Percentiles rank a stretch among this genome's conserved stretches.
These are phyloP conservation scores for Parafenestella ontariensis DNA, from an alignment of 2,329 filamentous ascomycete species.

Conservation along the genomic window DNA sequence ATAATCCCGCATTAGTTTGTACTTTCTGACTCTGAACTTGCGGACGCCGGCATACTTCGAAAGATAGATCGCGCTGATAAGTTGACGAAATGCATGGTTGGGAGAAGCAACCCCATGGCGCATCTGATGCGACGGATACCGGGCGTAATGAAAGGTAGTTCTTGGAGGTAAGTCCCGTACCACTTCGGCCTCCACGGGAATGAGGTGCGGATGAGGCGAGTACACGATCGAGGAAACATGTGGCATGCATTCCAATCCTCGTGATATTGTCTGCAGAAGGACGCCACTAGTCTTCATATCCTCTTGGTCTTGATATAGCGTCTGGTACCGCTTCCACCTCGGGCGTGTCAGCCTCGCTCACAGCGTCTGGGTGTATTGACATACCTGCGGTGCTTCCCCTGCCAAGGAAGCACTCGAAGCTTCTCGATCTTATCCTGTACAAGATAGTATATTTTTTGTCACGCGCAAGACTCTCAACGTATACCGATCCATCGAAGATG, in stretches of 20 bases:
- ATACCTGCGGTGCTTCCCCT: conserved; percentile 20
- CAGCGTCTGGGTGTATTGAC: background rate
- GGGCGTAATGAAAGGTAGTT: background rate
- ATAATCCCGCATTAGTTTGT: background rate
- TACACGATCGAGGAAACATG: conserved; percentile 35
- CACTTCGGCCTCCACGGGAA: conserved; percentile 28
- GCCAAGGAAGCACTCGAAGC: conserved; percentile 15
- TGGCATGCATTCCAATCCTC: conserved; percentile 31
- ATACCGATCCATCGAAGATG: conserved; percentile 41
- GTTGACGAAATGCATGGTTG: conserved; percentile 34
- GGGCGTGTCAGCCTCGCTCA: background rate
- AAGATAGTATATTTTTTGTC: conserved; percentile 13
- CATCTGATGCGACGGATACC: background rate
- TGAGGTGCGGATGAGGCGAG: conserved; percentile 27
- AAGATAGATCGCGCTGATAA: conserved; percentile 34
- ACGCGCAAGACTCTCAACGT: conserved; percentile 20
- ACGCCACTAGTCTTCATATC: conserved; percentile 28
- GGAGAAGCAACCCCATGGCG: background rate
- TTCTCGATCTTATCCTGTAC: conserved; percentile 5
- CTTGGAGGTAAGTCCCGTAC: conserved; percentile 32
- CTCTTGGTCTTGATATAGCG: conserved; percentile 36
- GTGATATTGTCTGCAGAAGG: conserved; percentile 31
- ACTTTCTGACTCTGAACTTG: conserved; percentile 21
- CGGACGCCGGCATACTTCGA: conserved; percentile 29
- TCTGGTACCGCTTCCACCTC: conserved; percentile 35